Evolutionary conservation across 2,329 filamentous ascomycete species (phyloP), one percentile per base, ranked within the genome.

Genomic region (Colletotrichum melonis): DNA sequence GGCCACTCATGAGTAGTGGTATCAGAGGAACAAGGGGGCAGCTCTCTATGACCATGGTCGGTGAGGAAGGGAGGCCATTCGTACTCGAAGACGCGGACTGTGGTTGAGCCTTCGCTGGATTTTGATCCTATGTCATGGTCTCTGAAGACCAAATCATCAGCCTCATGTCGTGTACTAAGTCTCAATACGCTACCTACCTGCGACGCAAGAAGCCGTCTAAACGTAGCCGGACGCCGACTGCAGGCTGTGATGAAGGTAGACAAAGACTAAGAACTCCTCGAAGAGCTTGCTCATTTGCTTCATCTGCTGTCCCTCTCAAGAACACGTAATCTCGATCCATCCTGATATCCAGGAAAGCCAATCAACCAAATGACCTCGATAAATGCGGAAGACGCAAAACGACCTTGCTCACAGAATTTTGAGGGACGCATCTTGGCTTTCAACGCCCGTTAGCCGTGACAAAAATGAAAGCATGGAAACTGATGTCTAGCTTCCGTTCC

Each of bases 1-100:
- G 66, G 66, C 71, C 71, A 73, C 19, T 73, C 67, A 22, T 66
- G 42, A 14, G 56, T 63, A 28, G 4, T 12, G 8, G n/a, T 28
- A 12, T 1, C 1, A n/a, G 42, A 9, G 19, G 4, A 19, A 16
- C 16, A 14, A 0, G 26, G 16, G 28, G 28, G 26, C 2, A 24
- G 14, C 4, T 42, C 24, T 16, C 42, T 35, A 0, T 38, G 32
- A 12, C 54, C 38, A 12, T 58, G 52, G 54, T 64, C 56, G 35
- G 64, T 58, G 19, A 64, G 38, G 26, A 73, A 65, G 8, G 66
- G 70, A 1, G 65, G 54, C 38, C 54, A 64, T 19, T 64, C 59
- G 16, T 73, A 52, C 30, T 73, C 66, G 5, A 69, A 55, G 1
- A 69, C 14, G 1, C 38, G 54, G 12, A 66, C 30, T 3, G 67